Percentiles rank a stretch among this genome's conserved stretches.
phyloP scores from a whole-genome alignment of 2,329 filamentous ascomycete species.

The Teratosphaeria pseudoeucalypti region DNA sequence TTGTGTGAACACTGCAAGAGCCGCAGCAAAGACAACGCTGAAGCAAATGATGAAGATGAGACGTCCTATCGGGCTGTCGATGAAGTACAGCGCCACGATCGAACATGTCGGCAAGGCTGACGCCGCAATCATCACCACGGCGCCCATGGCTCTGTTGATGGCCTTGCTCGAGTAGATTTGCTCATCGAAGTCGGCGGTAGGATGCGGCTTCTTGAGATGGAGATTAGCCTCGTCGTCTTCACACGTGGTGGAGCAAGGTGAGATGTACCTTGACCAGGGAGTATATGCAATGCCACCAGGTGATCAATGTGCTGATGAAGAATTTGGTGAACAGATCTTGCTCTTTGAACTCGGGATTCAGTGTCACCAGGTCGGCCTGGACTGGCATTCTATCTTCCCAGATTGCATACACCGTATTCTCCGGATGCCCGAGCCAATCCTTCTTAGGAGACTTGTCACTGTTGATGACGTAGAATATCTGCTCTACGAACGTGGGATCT shows the following conservation, averaged over 20 bases:
- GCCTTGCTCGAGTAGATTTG: slow-evolving; percentile 9
- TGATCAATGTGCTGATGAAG: slow-evolving; percentile 6
- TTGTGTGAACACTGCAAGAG: slow-evolving; percentile 13
- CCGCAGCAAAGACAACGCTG: slow-evolving; percentile 12
- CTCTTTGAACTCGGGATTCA: slow-evolving; percentile 7
- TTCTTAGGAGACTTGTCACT: slow-evolving; percentile 3
- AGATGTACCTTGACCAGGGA: not conserved
- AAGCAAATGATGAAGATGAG: slow-evolving; percentile 15
- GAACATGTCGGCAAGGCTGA: slow-evolving; percentile 14
- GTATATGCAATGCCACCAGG: slow-evolving; percentile 8
- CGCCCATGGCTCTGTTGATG: slow-evolving; percentile 8
- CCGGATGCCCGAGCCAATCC: slow-evolving; percentile 13
- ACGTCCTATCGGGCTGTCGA: slow-evolving; percentile 8
- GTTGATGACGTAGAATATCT: slow-evolving; percentile 8
- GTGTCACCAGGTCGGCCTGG: slow-evolving; percentile 11
- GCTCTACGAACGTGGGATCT: slow-evolving; percentile 8
- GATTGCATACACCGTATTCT: slow-evolving; percentile 14
- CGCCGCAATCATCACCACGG: slow-evolving; percentile 10
- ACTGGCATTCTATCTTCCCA: slow-evolving; percentile 7
- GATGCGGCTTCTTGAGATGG: not conserved
- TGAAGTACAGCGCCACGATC: slow-evolving; percentile 18
- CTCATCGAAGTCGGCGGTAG: slow-evolving; percentile 6
- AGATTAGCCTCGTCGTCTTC: not conserved
- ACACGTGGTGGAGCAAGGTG: not conserved
- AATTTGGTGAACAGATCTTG: slow-evolving; percentile 11